phyloP scores from a whole-genome alignment of 148 eudicot species.

The Cornus kousa region DNA sequence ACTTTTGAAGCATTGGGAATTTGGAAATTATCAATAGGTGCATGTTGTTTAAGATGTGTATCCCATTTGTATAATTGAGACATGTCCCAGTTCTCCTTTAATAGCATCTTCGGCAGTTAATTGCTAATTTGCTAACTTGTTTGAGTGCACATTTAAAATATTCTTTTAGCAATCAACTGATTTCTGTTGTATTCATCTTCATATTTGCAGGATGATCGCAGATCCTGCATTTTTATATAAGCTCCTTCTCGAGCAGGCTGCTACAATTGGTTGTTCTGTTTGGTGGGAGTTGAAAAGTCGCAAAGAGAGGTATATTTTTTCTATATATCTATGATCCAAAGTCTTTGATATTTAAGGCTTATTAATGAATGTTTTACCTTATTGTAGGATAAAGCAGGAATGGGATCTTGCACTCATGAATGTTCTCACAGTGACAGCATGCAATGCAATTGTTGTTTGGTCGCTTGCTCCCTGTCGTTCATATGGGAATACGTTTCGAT shows the following conservation, averaged over 20 bases:
- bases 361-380: neutral
- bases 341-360: neutral
- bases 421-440: slow-evolving; percentile 86
- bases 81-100: neutral
- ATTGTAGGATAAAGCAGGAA: slow-evolving; percentile 86
- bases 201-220: slow-evolving; percentile 82
- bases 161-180: neutral
- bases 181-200: slow-evolving; percentile 11
- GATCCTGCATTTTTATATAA: slow-evolving; percentile 89
- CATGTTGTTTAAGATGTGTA: no score
- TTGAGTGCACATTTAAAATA: neutral
- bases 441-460: slow-evolving; percentile 94
- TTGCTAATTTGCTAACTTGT: neutral
- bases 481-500: slow-evolving; percentile 84
- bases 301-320: slow-evolving; percentile 62
- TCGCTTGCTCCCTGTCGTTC: slow-evolving; percentile 97
- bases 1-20: no score
- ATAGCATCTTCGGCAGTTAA: neutral
- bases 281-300: slow-evolving; percentile 86
- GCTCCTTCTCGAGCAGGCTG: slow-evolving; percentile 83
- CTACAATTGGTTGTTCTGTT: slow-evolving; percentile 76
- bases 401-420: slow-evolving; percentile 96
- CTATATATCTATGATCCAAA: neutral
- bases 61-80: no score
- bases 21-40: no score